These are phyloP conservation scores for Colletotrichum viniferum DNA, from an alignment of 2,329 filamentous ascomycete genomes.

Conservation along the genomic window DNA sequence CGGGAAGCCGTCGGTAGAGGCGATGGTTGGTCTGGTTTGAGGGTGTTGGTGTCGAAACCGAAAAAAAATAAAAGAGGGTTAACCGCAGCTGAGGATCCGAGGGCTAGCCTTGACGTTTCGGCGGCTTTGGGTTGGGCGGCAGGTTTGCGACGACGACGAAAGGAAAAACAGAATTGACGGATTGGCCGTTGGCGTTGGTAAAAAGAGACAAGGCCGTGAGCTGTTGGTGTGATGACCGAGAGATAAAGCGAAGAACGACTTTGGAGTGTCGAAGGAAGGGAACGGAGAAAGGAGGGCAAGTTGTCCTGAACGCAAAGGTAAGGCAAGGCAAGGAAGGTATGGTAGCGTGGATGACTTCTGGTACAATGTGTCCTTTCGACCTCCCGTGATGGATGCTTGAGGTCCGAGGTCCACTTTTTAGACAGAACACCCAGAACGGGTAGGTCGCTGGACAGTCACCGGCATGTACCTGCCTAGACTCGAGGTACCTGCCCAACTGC, in stretches of 20 bases:
- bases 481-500: neutral
- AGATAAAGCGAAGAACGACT: neutral
- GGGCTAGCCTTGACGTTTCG: slow-evolving; percentile 17
- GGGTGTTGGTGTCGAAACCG: neutral
- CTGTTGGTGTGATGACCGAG: neutral
- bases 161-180: neutral
- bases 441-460: neutral
- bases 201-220: neutral
- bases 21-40: neutral
- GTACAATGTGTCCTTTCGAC: slow-evolving; percentile 23
- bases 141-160: slow-evolving; percentile 13
- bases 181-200: slow-evolving; percentile 7
- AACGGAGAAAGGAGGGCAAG: slow-evolving; percentile 7
- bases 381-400: slow-evolving; percentile 18
- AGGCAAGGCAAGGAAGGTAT: neutral
- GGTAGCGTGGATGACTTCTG: slow-evolving; percentile 16
- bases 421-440: slow-evolving; percentile 17
- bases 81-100: slow-evolving; percentile 12
- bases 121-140: neutral
- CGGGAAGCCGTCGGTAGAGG: neutral
- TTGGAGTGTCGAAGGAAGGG: neutral
- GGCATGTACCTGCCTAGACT: neutral
- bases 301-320: slow-evolving; percentile 6
- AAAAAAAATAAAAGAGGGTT: slow-evolving; percentile 12
- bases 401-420: slow-evolving; percentile 21